phyloP scores from a whole-genome alignment of 495 filamentous ascomycete genomes.

The Trichocladium uniseriatum region DNA sequence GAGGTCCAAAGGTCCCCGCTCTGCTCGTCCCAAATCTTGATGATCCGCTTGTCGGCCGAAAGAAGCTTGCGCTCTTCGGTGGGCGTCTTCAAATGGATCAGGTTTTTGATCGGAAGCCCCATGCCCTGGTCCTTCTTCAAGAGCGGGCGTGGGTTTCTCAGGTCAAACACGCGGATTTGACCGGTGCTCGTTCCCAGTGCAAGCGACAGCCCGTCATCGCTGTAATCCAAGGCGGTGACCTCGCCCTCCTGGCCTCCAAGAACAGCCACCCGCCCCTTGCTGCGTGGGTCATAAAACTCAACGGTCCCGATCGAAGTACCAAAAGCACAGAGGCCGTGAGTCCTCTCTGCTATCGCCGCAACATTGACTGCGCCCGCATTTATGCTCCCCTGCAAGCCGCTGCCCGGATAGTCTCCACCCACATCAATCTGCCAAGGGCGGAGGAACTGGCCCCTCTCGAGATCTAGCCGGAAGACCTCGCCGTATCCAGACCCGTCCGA shows the following conservation, averaged over 20 bases:
- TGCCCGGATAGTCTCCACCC: conserved; percentile 64
- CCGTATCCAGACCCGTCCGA: conserved; percentile 60
- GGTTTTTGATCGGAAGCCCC: conserved; percentile 82
- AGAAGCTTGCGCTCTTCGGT: conserved; percentile 80
- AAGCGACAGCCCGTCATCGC: conserved; percentile 72
- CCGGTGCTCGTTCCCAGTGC: conserved; percentile 84
- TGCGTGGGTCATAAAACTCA: conserved; percentile 89
- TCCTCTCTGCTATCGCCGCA: conserved; percentile 79
- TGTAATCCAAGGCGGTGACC: conserved; percentile 82
- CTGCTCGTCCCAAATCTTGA: conserved; percentile 88
- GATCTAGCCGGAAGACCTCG: conserved; percentile 86
- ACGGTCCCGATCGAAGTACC: conserved; percentile 94
- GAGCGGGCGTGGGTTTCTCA: conserved; percentile 76
- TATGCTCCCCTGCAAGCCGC: conserved; percentile 74
- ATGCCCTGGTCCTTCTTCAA: conserved; percentile 93
- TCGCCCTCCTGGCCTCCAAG: conserved; percentile 57
- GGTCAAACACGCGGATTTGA: conserved; percentile 85
- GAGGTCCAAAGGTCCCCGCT: conserved; percentile 85
- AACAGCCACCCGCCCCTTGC: conserved; percentile 69
- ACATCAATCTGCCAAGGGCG: conserved; percentile 70
- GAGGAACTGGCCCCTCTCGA: conserved; percentile 78
- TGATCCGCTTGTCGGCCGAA: conserved; percentile 85
- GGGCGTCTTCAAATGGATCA: conserved; percentile 75
- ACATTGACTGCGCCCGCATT: conserved; percentile 77
- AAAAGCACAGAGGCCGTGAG: conserved; percentile 86